phyloP scores from a whole-genome alignment of 2,329 filamentous ascomycete species.

The Nannizzia gypsea region DNA sequence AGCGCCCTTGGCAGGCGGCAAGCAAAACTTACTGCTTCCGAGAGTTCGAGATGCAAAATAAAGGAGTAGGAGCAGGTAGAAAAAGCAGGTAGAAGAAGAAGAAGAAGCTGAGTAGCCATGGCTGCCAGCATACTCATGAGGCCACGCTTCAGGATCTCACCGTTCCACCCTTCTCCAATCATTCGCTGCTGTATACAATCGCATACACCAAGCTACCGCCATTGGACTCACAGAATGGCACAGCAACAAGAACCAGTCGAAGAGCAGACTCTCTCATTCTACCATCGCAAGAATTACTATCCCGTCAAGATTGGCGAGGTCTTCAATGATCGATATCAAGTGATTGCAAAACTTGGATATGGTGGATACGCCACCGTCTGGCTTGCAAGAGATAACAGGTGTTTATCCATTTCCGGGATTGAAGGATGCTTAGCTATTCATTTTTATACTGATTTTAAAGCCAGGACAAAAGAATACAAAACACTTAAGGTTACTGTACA shows the following conservation, averaged over 20 bases:
- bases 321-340: constrained; percentile 15
- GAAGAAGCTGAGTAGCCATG: no score
- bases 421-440: neutral
- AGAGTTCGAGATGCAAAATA: no score
- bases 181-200: neutral
- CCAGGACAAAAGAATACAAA: constrained; percentile 13
- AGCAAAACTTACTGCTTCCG: no score
- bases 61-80: no score
- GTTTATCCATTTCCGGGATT: neutral
- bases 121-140: no score
- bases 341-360: constrained; percentile 20
- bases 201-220: neutral
- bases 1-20: no score
- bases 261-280: constrained; percentile 12
- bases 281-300: constrained; percentile 17
- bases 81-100: no score
- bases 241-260: constrained; percentile 1
- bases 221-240: constrained; percentile 2
- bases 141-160: neutral
- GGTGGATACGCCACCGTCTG: constrained; percentile 20
- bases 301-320: constrained; percentile 16
- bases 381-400: constrained; percentile 17
- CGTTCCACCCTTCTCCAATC: neutral
- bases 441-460: neutral
- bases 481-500: constrained; percentile 17